Evolutionary conservation across 345 rosid species (phyloP).

Genomic region (Lumnitzera racemosa): DNA sequence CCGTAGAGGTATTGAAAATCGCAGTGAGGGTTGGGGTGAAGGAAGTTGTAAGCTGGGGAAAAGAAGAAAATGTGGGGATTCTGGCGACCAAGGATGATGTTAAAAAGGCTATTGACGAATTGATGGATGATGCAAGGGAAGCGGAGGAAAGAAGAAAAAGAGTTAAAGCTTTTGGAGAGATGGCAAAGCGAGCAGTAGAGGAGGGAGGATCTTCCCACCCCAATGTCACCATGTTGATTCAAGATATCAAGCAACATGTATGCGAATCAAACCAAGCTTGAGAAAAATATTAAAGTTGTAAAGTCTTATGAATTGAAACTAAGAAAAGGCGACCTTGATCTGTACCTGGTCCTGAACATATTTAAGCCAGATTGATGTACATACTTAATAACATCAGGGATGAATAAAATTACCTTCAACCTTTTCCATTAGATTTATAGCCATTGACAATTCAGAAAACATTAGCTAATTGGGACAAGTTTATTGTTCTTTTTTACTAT

Average conservation of each 20-base stretch:
- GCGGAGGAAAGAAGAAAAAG: slow-evolving; percentile 16
- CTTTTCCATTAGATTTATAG: too few relatives aligned
- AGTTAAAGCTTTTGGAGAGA: slow-evolving; percentile 16
- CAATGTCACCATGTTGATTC: slow-evolving; percentile 1
- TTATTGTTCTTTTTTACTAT: too few relatives aligned
- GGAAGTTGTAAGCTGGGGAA: slow-evolving; percentile 3
- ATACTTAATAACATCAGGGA: too few relatives aligned
- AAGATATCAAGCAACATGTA: slow-evolving; percentile 1
- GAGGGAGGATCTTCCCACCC: slow-evolving; percentile 22
- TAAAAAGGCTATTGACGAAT: slow-evolving; percentile 3
- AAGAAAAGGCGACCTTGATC: too few relatives aligned
- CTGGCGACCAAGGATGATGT: slow-evolving; percentile 16
- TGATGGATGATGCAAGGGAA: slow-evolving; percentile 21
- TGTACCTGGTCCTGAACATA: too few relatives aligned
- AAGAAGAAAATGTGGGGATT: slow-evolving; percentile 17
- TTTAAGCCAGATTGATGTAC: too few relatives aligned
- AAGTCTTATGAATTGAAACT: too few relatives aligned
- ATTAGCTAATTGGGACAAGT: too few relatives aligned
- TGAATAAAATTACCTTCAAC: too few relatives aligned
- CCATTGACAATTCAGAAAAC: too few relatives aligned
- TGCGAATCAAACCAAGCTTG: too few relatives aligned
- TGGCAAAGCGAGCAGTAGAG: slow-evolving; percentile 15
- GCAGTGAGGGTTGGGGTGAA: slow-evolving; percentile 20
- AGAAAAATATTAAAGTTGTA: too few relatives aligned
- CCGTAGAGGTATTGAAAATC: slow-evolving; percentile 13